Evolutionary conservation across 352 stramenopile species (phyloP).

Genomic region (Globisporangium megalacanthum): DNA sequence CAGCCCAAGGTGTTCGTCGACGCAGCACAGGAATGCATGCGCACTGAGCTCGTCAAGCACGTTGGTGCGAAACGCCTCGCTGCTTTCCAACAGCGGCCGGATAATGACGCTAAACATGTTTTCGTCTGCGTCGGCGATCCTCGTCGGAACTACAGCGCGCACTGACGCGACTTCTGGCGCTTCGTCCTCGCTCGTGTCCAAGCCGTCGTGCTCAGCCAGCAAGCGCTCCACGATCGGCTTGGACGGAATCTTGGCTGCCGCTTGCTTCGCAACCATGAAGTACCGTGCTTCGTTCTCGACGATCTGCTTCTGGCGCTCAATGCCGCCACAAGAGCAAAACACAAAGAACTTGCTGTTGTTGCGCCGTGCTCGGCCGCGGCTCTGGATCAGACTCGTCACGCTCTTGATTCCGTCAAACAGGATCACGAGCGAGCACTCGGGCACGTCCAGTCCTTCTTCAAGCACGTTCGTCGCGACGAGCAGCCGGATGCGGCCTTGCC

Average conservation of each 20-base stretch:
- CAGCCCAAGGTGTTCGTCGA: constrained; percentile 34
- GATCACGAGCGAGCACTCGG: constrained; percentile 74
- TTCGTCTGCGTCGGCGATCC: constrained; percentile 4
- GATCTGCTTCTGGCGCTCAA: constrained; percentile 35
- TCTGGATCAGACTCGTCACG: constrained; percentile 77
- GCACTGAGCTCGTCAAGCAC: constrained; percentile 26
- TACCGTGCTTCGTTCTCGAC: constrained; percentile 52
- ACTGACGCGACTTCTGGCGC: not conserved
- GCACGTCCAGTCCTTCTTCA: constrained; percentile 74
- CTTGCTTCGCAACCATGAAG: constrained; percentile 27
- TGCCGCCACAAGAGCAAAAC: constrained; percentile 42
- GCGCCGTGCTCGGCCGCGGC: constrained; percentile 56
- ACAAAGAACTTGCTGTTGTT: constrained; percentile 61
- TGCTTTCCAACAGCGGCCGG: constrained; percentile 20
- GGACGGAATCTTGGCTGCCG: constrained; percentile 34
- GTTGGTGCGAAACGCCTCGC: constrained; percentile 4
- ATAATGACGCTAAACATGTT: constrained; percentile 44
- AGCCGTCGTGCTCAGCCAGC: constrained; percentile 13
- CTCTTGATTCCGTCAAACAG: constrained; percentile 66
- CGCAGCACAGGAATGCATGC: constrained; percentile 26
- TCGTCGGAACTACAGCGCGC: not conserved
- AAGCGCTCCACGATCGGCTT: constrained; percentile 37
- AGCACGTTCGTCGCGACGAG: constrained; percentile 78
- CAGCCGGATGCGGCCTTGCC: constrained; percentile 56
- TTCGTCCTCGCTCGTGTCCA: constrained; percentile 4